Evolutionary conservation across 1,139 yeast species (phyloP).

Genomic region (Candida sanyaensis): DNA sequence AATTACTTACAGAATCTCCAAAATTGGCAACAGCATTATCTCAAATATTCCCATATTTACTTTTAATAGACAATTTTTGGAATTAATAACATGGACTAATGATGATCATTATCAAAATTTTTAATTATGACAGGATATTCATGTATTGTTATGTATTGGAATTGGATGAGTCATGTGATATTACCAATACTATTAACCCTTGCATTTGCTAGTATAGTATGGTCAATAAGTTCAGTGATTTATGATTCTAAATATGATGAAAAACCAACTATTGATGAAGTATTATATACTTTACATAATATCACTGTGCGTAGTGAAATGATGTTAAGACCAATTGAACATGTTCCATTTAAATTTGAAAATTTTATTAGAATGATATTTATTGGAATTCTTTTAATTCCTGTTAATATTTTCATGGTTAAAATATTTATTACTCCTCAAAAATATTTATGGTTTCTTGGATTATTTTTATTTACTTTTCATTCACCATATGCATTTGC

Average conservation of each 20-base stretch:
- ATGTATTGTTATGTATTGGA: slow-evolving; percentile 49
- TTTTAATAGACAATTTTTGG: slow-evolving; percentile 46
- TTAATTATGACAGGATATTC: slow-evolving; percentile 43
- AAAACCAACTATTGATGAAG: slow-evolving; percentile 60
- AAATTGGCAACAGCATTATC: slow-evolving; percentile 47
- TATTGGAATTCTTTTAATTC: slow-evolving; percentile 42
- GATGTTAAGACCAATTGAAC: slow-evolving; percentile 42
- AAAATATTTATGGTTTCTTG: slow-evolving; percentile 35
- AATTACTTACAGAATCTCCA: slow-evolving; percentile 45
- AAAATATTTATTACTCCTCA: slow-evolving; percentile 38
- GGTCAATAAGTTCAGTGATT: slow-evolving; percentile 47
- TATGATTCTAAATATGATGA: slow-evolving; percentile 46
- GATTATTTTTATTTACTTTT: slow-evolving; percentile 46
- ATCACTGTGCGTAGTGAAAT: slow-evolving; percentile 48
- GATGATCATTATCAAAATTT: slow-evolving; percentile 50
- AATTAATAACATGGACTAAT: slow-evolving; percentile 57
- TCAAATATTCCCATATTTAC: slow-evolving; percentile 49
- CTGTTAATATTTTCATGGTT: slow-evolving; percentile 44
- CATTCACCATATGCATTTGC: slow-evolving; percentile 58
- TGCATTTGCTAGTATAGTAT: slow-evolving; percentile 40
- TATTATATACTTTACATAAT: slow-evolving; percentile 52
- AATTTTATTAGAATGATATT: slow-evolving; percentile 34
- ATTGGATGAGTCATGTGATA: slow-evolving; percentile 29
- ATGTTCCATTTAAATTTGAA: slow-evolving; percentile 25
- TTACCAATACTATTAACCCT: slow-evolving; percentile 42